These are phyloP conservation scores for Ensete glaucum DNA, from an alignment of 176 grass and related monocot genomes.

Conservation along the genomic window DNA sequence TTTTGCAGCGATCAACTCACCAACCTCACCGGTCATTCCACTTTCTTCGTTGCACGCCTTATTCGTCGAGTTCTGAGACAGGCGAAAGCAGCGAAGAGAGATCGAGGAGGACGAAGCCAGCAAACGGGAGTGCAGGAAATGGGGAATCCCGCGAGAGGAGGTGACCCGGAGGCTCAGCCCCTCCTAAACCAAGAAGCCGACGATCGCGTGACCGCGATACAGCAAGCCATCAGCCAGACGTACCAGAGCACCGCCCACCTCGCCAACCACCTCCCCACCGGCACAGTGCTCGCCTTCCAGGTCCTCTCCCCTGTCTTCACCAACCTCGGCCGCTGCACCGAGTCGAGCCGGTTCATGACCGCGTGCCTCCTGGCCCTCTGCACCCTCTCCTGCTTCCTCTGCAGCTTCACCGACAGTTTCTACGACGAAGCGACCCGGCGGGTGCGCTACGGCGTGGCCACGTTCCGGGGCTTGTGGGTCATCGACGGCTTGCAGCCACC, in stretches of 20 bases:
- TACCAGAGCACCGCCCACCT: slow-evolving; percentile 60
- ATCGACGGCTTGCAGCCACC: slow-evolving; percentile 13
- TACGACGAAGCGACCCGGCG: slow-evolving; percentile 31
- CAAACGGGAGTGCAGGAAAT: no score
- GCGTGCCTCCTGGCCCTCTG: slow-evolving; percentile 40
- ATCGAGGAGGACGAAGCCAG: no score
- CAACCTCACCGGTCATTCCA: no score
- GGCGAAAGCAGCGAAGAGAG: no score
- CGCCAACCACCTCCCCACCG: slow-evolving; percentile 75
- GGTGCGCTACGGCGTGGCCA: slow-evolving; percentile 44
- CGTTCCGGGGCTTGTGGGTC: slow-evolving; percentile 27
- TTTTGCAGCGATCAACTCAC: no score
- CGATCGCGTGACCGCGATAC: neutral
- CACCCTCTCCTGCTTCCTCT: slow-evolving; percentile 40
- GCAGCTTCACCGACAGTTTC: slow-evolving; percentile 83
- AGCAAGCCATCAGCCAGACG: slow-evolving; percentile 4
- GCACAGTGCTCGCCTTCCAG: slow-evolving; percentile 69
- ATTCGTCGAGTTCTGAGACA: no score
- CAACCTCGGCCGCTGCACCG: slow-evolving; percentile 38
- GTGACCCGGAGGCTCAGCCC: neutral
- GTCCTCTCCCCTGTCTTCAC: slow-evolving; percentile 68
- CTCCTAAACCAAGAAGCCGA: neutral
- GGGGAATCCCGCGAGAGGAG: neutral
- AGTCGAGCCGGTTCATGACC: slow-evolving; percentile 37
- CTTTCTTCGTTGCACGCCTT: no score